Evolutionary conservation across 176 grass and related monocot genomes (phyloP), one percentile per base, ranked within the genome.

Genomic region (Oryza nivara): DNA sequence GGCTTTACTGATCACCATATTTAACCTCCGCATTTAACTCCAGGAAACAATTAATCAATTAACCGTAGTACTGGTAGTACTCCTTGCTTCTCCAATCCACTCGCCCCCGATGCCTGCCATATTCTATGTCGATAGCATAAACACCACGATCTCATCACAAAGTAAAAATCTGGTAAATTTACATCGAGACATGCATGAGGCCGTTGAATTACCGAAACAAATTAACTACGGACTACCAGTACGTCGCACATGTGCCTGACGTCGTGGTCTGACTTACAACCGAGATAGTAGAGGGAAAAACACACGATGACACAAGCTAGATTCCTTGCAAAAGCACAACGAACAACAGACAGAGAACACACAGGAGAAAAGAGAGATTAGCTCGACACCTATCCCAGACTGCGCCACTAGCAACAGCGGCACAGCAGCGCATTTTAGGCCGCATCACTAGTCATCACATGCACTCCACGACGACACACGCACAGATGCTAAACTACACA

Each of bases 341-440:
- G 14, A 28, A 38, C 12, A n/a, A 45, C 45, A 74, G 72, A 73
- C 58, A 30, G 8, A 46, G n/a, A 5, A 11, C 69, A 69, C 32
- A 44, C 20, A 6, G 13, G 46, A 17, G 0, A 70, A 70, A 83
- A 86, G 38, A 79, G 54, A 60, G n/a, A 44, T 63, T 9, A 70
- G 10, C 70, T 54, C 11, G 38, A 83, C 89, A 84, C 70, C 30
- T 90, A 86, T 26, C 19, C 19, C 79, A 80, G 41, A 75, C 80
- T 51, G 61, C 61, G 20, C 77, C 65, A 32, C 72, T 74, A 76
- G 54, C 80, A 1, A 49, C 0, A n/a, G 82, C 10, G 49, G 11
- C 73, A 80, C 73, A 80, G 68, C 54, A 43, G 69, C 74, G 68
- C 68, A 51, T 77, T 74, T 78, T 67, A 75, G 47, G 63, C 61